Conservation (phyloP, 768 basidiomycete species). For the Rhodotorula diobovata region DNA sequence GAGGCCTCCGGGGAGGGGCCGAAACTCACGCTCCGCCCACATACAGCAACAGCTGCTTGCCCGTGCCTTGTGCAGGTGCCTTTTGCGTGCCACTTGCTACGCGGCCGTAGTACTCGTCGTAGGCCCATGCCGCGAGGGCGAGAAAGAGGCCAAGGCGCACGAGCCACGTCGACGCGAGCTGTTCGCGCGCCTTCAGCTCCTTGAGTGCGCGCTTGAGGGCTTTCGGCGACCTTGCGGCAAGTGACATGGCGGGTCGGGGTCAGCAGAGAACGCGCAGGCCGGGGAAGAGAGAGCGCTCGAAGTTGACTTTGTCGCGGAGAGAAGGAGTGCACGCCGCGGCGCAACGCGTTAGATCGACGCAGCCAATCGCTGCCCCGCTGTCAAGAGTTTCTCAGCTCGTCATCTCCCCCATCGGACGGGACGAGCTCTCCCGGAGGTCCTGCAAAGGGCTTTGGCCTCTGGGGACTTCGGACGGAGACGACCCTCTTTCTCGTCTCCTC, state of each 20-base stretch:
- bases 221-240: neutral
- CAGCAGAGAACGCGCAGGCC: no score
- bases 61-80: neutral
- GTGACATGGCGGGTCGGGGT: no score
- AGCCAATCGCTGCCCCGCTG: no score
- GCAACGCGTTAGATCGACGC: neutral
- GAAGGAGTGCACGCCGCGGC: no score
- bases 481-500: no score
- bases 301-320: no score
- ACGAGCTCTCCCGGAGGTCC: no score
- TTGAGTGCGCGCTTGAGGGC: neutral
- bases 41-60: conserved; percentile 7
- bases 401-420: no score
- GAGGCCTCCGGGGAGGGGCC: neutral
- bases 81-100: neutral
- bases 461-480: no score
- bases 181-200: conserved; percentile 1
- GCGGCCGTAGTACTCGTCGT: neutral
- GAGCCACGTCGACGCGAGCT: conserved; percentile 5
- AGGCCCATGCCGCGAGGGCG: conserved; percentile 8
- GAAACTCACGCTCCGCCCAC: neutral
- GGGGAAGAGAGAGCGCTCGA: no score
- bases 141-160: conserved; percentile 10
- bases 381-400: no score
- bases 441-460: no score